These are phyloP conservation scores for Scytalidium lignicola DNA, from an alignment of 2,329 filamentous ascomycete species.

Conservation along the genomic window DNA sequence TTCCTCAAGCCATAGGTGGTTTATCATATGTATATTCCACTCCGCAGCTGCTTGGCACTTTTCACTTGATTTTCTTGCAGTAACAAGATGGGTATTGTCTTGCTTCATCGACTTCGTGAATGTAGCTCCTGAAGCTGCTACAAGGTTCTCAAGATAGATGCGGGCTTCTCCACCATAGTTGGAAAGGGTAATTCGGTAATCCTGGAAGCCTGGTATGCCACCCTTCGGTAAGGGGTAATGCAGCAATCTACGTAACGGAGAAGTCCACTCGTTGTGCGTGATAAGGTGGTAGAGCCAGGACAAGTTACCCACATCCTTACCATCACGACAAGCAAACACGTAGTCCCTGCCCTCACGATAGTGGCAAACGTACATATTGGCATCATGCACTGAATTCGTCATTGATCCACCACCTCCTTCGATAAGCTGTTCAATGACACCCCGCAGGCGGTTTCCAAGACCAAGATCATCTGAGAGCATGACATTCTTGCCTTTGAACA, in stretches of 20 bases:
- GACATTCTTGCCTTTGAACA: constrained; percentile 74
- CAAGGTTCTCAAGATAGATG: constrained; percentile 87
- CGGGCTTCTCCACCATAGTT: constrained; percentile 96
- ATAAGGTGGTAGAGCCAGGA: constrained; percentile 94
- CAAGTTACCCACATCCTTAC: constrained; percentile 85
- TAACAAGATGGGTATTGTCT: constrained; percentile 94
- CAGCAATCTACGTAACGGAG: constrained; percentile 72
- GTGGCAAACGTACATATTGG: constrained; percentile 81
- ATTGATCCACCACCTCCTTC: constrained; percentile 64
- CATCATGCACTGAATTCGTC: constrained; percentile 58
- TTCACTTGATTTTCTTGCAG: constrained; percentile 82
- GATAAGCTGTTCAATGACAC: constrained; percentile 68
- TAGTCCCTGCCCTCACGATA: constrained; percentile 82
- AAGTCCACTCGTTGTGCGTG: constrained; percentile 82
- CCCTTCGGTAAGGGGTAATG: constrained; percentile 81
- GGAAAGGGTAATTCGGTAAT: constrained; percentile 78
- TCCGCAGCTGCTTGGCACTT: constrained; percentile 90
- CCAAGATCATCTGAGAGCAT: constrained; percentile 72
- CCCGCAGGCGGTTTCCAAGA: constrained; percentile 60
- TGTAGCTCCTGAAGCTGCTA: constrained; percentile 75
- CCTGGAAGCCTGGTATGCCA: constrained; percentile 74
- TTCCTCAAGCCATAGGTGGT: constrained; percentile 96
- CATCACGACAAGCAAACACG: constrained; percentile 64
- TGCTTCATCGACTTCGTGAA: constrained; percentile 94
- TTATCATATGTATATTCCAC: constrained; percentile 86